Conservation (phyloP, 306 rosid species). For the Boehmeria nivea region DNA sequence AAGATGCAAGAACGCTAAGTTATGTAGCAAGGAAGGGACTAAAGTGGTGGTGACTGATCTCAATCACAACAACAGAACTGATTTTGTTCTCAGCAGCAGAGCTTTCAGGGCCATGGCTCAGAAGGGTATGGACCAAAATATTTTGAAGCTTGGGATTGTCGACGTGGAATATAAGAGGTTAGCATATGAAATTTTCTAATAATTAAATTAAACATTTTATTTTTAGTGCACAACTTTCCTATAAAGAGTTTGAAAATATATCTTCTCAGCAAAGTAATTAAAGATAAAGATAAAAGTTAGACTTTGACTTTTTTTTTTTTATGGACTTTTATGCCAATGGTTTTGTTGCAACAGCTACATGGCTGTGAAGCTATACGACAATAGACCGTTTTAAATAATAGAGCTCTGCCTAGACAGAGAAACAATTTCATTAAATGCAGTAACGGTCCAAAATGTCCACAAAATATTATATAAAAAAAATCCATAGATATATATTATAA, state of each 20-base stretch:
- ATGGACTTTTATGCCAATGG: too few relatives aligned
- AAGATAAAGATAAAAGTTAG: background rate
- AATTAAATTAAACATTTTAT: too few relatives aligned
- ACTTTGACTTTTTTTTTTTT: too few relatives aligned
- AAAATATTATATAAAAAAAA: constrained; percentile 15
- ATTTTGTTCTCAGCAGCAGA: constrained; percentile 66
- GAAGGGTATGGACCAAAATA: constrained; percentile 32
- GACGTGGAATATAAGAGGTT: constrained; percentile 84
- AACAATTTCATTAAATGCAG: constrained; percentile 20
- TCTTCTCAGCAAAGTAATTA: too few relatives aligned
- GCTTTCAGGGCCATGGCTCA: constrained; percentile 70
- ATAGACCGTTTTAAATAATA: constrained; percentile 22
- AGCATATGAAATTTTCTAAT: too few relatives aligned
- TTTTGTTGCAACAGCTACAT: constrained; percentile 12
- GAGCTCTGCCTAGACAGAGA: constrained; percentile 13
- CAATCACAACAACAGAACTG: constrained; percentile 46
- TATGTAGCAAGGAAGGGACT: constrained; percentile 53
- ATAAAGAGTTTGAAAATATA: too few relatives aligned
- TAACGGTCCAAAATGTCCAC: constrained; percentile 38
- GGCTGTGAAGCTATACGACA: background rate
- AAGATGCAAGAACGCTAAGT: constrained; percentile 59
- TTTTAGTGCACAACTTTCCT: too few relatives aligned
- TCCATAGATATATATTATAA: background rate
- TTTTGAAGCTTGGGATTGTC: constrained; percentile 54
- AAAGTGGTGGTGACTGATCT: constrained; percentile 63